Percentiles rank a stretch among this genome's conserved stretches.
Conservation (phyloP, 441 rosid genomes). For the Jatropha multifida region DNA sequence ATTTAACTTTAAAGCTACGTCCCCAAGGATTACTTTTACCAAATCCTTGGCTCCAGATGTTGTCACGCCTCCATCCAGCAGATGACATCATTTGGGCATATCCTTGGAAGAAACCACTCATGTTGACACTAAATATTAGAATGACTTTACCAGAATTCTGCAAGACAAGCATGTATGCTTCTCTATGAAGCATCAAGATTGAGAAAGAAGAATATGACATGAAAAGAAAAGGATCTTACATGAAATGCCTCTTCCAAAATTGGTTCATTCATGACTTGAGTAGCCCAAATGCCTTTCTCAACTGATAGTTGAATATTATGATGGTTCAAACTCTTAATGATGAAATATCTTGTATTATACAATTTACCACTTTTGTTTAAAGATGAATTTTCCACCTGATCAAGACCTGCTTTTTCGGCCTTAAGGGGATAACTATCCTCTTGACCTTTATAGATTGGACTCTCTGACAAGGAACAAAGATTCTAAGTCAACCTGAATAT, state of each 20-base stretch:
- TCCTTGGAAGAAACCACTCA: slow-evolving; percentile 99
- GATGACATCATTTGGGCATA: slow-evolving; percentile 97
- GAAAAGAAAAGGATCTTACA: slow-evolving; percentile 49
- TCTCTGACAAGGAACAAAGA: slow-evolving; percentile 52
- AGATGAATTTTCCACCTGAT: slow-evolving; percentile 39
- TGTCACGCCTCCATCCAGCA: slow-evolving; percentile 92
- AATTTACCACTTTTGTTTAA: slow-evolving; percentile 42
- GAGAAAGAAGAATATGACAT: slow-evolving; percentile 26
- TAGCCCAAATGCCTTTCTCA: slow-evolving; percentile 94
- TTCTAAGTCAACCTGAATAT: background rate
- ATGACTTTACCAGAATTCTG: slow-evolving; percentile 86
- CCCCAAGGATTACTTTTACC: slow-evolving; percentile 94
- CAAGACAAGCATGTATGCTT: slow-evolving; percentile 41
- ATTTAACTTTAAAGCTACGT: slow-evolving; percentile 85
- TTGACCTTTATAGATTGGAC: slow-evolving; percentile 58
- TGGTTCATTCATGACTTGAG: slow-evolving; percentile 98
- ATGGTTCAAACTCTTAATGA: slow-evolving; percentile 90
- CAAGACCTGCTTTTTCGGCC: slow-evolving; percentile 40
- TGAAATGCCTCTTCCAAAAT: slow-evolving; percentile 90
- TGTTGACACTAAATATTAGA: slow-evolving; percentile 93
- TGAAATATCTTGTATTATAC: slow-evolving; percentile 74
- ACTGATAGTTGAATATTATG: slow-evolving; percentile 75
- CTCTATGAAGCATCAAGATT: slow-evolving; percentile 33
- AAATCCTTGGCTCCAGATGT: slow-evolving; percentile 87
- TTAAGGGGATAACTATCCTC: slow-evolving; percentile 48